Base-by-base conservation (phyloP, 108 stramenopile genomes). In the Hondaea fermentalgiana region DNA sequence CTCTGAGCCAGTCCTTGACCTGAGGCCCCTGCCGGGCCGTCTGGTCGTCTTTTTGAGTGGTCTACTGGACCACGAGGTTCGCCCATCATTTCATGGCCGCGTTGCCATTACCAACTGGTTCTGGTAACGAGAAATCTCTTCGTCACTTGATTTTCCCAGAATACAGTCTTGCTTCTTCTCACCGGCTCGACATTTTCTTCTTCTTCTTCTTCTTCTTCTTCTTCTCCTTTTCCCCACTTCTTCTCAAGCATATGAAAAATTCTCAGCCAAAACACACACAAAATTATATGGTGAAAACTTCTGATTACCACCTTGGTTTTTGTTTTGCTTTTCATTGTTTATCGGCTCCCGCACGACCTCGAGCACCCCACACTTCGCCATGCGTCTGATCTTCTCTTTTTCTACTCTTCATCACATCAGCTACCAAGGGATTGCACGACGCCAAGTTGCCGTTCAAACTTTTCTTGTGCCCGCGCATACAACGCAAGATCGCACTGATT, bases 101-200 rank as follows among this genome's bases (percentile, higher is more conserved):
- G 76, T 83, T 12, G 76, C 76, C 1, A 53, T 83, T 6, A 83
- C 76, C 45, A 83, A 83, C 51, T 83, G 76, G 76, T 83, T 83
- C 76, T 83, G 76, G 76, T 83, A 69, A 17, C 35, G 35, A 35
- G 35, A 35, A 35, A 35, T 35, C 35, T 35, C 35, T 35, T 35
- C 35, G 35, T 35, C 35, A 35, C 35, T 35, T 35, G 35, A 35
- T 35, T 35, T 35, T 35, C 35, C 35, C 35, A 35, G 35, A 35
- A 35, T 35, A 0, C 35, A 35, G 35, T 35, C 35, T 35, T 35
- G 19, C 59, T 23, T 59, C n/a, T n/a, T 59, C 59, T 3, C 59
- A 59, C 19, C 59, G 2, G n/a, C n/a, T 23, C n/a, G 19, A 59
- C n/a, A 59, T 59, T 59, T 23, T 59, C n/a, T 59, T 59, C 59